A percentile compares a stretch with the other conserved stretches of the same genome.
phyloP scores from a whole-genome alignment of 2,329 filamentous ascomycete species.

The Rugonectria rugulosa region DNA sequence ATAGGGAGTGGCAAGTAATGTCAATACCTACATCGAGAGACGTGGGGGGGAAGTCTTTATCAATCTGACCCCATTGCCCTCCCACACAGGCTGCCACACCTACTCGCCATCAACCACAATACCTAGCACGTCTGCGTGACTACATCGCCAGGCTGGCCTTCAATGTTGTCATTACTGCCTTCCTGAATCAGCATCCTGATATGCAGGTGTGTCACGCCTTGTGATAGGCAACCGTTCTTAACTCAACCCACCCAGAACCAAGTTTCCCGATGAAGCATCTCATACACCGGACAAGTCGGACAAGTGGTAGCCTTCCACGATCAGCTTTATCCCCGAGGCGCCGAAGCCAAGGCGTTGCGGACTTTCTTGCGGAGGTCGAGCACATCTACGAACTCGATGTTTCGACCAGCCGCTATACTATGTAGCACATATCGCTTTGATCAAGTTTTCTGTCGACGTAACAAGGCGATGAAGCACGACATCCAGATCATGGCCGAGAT shows the following conservation, averaged over 20 bases:
- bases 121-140: constrained; percentile 21
- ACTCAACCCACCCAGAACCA: constrained; percentile 19
- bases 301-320: too few relatives aligned
- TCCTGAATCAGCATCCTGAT: constrained; percentile 24
- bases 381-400: too few relatives aligned
- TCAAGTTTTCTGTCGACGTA: constrained; percentile 4
- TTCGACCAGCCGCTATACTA: too few relatives aligned
- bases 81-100: constrained; percentile 23
- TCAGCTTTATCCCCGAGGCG: constrained; percentile 4
- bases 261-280: constrained; percentile 24
- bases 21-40: neutral
- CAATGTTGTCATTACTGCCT: constrained; percentile 30
- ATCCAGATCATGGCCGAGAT: neutral
- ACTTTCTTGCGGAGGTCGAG: constrained; percentile 15
- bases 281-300: too few relatives aligned
- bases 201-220: constrained; percentile 33
- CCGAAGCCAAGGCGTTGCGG: constrained; percentile 12
- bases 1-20: neutral
- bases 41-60: constrained; percentile 13
- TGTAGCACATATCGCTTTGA: neutral
- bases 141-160: constrained; percentile 31
- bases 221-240: constrained; percentile 30
- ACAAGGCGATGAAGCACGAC: constrained; percentile 5
- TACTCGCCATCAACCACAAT: constrained; percentile 18
- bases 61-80: constrained; percentile 4